These are phyloP conservation scores for Stromatinia cepivora DNA, from an alignment of 2,329 filamentous ascomycete genomes.

Conservation along the genomic window DNA sequence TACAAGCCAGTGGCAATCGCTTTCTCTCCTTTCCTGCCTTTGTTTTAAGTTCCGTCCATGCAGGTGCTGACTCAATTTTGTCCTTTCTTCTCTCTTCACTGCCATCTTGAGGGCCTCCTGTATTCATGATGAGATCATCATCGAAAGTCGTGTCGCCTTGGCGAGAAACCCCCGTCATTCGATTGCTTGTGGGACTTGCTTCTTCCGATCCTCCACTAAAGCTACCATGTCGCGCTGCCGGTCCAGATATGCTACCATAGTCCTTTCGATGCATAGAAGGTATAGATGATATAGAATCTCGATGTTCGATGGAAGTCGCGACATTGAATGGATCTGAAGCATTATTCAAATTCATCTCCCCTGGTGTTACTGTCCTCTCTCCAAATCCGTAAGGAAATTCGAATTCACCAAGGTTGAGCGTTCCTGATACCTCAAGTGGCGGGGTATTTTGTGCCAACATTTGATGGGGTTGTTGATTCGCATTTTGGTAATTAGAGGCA, in stretches of 20 bases:
- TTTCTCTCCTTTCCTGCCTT: conserved; percentile 97
- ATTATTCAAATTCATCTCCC: conserved; percentile 38
- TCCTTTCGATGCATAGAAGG: conserved; percentile 30
- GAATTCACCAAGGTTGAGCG: conserved; percentile 52
- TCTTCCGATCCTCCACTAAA: conserved; percentile 40
- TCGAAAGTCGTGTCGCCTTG: conserved; percentile 34
- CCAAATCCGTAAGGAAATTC: conserved; percentile 51
- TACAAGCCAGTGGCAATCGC: conserved; percentile 87
- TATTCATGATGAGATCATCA: conserved; percentile 60
- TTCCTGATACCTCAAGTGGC: conserved; percentile 34
- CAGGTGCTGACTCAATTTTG: conserved; percentile 58
- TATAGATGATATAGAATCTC: conserved; percentile 34
- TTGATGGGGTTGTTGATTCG: conserved; percentile 1
- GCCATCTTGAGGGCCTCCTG: conserved; percentile 50
- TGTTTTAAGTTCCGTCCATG: conserved; percentile 83
- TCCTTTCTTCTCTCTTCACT: conserved; percentile 59
- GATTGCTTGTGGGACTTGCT: conserved; percentile 39
- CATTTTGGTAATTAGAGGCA: conserved; percentile 12
- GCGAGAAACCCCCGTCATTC: conserved; percentile 23
- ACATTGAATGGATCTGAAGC: conserved; percentile 34
- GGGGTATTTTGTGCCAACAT: conserved; percentile 25
- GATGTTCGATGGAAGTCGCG: conserved; percentile 30
- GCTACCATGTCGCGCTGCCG: conserved; percentile 31
- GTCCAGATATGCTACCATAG: conserved; percentile 31
- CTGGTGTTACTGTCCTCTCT: conserved; percentile 43